Conservation (phyloP, 331 rosid species). For the Telfairia occidentalis region DNA sequence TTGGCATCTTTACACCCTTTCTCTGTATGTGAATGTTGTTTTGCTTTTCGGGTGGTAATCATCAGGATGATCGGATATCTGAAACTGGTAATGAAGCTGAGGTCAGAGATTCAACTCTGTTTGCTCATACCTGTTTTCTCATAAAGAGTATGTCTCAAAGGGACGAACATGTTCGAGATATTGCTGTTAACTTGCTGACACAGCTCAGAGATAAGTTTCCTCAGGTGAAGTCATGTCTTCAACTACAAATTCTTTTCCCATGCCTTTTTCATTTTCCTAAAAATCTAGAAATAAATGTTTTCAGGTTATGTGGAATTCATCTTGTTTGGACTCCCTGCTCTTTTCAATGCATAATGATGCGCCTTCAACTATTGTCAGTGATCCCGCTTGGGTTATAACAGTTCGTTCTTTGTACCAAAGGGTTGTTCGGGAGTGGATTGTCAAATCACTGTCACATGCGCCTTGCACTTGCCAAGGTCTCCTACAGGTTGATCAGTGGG, state of each 20-base stretch:
- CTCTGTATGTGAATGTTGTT: neutral
- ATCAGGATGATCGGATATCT: slow-evolving; percentile 81
- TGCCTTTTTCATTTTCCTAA: slow-evolving; percentile 9
- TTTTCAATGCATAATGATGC: slow-evolving; percentile 82
- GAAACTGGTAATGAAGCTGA: slow-evolving; percentile 85
- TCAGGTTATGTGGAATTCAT: slow-evolving; percentile 93
- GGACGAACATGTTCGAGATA: slow-evolving; percentile 85
- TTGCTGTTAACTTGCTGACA: slow-evolving; percentile 67
- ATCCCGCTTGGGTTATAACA: slow-evolving; percentile 83
- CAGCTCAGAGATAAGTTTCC: slow-evolving; percentile 91
- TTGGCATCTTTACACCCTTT: neutral
- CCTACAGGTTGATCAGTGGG: slow-evolving; percentile 59
- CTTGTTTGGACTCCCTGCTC: slow-evolving; percentile 71
- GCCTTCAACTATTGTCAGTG: slow-evolving; percentile 60
- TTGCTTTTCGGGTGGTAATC: slow-evolving; percentile 8
- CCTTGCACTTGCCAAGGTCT: slow-evolving; percentile 99
- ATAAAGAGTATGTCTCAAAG: slow-evolving; percentile 74
- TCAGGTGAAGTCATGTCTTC: slow-evolving; percentile 42
- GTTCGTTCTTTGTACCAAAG: slow-evolving; percentile 79
- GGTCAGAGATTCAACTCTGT: slow-evolving; percentile 62
- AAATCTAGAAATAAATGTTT: slow-evolving; percentile 20
- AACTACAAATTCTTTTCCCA: slow-evolving; percentile 5
- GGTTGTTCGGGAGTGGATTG: slow-evolving; percentile 93
- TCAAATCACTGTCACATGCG: slow-evolving; percentile 81
- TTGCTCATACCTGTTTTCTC: slow-evolving; percentile 73